phyloP scores from a whole-genome alignment of 2,329 filamentous ascomycete genomes.

The Botrytis fabae region DNA sequence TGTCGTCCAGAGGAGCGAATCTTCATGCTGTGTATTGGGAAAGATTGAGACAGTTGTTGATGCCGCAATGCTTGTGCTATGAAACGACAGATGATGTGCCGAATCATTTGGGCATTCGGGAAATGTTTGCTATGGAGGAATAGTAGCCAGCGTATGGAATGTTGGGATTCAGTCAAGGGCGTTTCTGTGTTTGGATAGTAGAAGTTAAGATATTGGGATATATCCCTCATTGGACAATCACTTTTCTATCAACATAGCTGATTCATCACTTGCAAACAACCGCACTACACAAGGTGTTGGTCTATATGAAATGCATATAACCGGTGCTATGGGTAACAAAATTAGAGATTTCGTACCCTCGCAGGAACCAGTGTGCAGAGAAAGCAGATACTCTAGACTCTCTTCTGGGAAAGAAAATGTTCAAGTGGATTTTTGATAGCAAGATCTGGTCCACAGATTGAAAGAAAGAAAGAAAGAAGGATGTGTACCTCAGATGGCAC shows the following conservation, averaged over 20 bases:
- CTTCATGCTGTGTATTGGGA: neutral
- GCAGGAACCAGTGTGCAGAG: neutral
- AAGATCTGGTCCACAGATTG: neutral
- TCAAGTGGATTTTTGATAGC: neutral
- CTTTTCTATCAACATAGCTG: neutral
- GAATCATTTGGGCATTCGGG: neutral
- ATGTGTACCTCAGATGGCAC: neutral
- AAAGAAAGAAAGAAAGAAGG: neutral
- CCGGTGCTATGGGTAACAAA: too few species aligned
- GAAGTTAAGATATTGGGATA: neutral
- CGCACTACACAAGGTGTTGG: neutral
- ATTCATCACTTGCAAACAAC: neutral
- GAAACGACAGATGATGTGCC: neutral
- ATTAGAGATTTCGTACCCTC: too few species aligned
- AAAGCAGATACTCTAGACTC: neutral
- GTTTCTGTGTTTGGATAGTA: neutral
- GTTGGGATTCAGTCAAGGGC: neutral
- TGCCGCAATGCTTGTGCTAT: neutral
- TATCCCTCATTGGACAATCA: neutral
- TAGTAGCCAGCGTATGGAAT: neutral
- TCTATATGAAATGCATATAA: neutral
- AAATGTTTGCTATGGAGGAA: neutral
- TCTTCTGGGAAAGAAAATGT: neutral
- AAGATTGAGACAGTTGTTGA: neutral
- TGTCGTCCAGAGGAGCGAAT: accelerated